Conservation (phyloP, 768 basidiomycete species). For the Trametes meyenii region DNA sequence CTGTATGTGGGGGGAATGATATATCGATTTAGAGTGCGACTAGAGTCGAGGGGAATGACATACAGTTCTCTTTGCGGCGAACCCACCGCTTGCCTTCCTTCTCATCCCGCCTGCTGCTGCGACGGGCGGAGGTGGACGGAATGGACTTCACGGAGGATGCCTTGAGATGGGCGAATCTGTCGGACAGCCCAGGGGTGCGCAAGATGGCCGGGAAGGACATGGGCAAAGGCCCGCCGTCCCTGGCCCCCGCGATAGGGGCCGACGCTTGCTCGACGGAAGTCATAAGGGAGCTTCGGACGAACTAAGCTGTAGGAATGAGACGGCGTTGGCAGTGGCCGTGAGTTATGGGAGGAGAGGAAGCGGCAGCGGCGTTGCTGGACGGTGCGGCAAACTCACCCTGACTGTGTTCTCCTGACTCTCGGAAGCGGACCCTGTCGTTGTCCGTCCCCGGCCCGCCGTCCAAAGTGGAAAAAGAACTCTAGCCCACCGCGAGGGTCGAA, state of each 20-base stretch:
- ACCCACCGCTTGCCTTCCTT: conserved; percentile 81
- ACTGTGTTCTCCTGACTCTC: no score
- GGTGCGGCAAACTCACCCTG: no score
- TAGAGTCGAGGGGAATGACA: conserved; percentile 22
- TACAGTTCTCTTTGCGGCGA: conserved; percentile 78
- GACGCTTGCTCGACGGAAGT: neutral
- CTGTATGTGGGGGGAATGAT: conserved; percentile 40
- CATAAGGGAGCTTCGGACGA: no score
- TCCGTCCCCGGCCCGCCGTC: no score
- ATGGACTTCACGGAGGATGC: conserved; percentile 29
- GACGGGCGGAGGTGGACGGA: conserved; percentile 29
- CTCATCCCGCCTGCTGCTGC: conserved; percentile 54
- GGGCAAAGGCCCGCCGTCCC: conserved; percentile 42
- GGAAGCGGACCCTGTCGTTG: no score
- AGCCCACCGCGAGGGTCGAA: conserved; percentile 69
- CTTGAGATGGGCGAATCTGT: conserved; percentile 58
- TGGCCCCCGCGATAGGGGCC: neutral
- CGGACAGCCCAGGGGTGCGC: conserved; percentile 56
- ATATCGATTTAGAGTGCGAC: neutral
- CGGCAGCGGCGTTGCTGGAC: no score
- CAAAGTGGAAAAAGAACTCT: conserved; percentile 19
- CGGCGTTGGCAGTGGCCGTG: no score
- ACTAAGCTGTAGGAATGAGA: no score
- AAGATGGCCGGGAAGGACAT: conserved; percentile 76
- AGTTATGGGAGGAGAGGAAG: no score